phyloP scores from a whole-genome alignment of 192 early-diverging fungal species.

The Coemansia sp. region DNA sequence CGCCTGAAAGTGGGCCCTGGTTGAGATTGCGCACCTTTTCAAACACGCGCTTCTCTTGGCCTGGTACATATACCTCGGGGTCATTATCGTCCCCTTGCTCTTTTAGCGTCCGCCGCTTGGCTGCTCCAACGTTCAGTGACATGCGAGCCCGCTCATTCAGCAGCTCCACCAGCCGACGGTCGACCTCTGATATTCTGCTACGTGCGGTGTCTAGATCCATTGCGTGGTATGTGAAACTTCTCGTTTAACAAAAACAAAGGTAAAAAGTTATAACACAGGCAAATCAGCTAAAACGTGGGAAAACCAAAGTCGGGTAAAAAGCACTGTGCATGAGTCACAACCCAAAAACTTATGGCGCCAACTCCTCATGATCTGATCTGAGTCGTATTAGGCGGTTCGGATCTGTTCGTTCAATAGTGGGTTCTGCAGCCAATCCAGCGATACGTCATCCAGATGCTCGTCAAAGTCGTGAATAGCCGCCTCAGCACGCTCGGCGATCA shows the following conservation, averaged over 20 bases:
- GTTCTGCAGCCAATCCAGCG: conserved; percentile 56
- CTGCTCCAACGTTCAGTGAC: conserved; percentile 76
- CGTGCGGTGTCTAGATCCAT: conserved; percentile 62
- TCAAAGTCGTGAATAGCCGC: conserved; percentile 53
- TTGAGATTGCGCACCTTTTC: conserved; percentile 71
- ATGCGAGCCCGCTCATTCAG: conserved; percentile 81
- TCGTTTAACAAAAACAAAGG: not conserved
- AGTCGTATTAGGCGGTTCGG: conserved; percentile 9
- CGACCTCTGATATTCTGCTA: conserved; percentile 71
- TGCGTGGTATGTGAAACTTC: not conserved
- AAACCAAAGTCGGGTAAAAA: conserved; percentile 6
- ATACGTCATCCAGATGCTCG: conserved; percentile 49
- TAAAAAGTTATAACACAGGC: not conserved
- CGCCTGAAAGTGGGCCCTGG: conserved; percentile 72
- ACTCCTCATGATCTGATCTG: not conserved
- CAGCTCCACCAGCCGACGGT: conserved; percentile 69
- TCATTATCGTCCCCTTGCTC: conserved; percentile 45
- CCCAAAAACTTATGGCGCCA: not conserved
- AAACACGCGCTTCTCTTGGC: conserved; percentile 75
- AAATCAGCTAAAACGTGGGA: not conserved
- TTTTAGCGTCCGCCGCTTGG: conserved; percentile 58
- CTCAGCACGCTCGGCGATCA: conserved; percentile 42
- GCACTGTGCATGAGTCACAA: conserved; percentile 4
- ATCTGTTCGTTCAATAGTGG: conserved; percentile 37
- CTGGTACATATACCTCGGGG: conserved; percentile 73